A percentile compares a stretch with the other conserved stretches of the same genome.
These are phyloP conservation scores for Candida sp. DNA, from an alignment of 1,139 yeast genomes.

Conservation along the genomic window DNA sequence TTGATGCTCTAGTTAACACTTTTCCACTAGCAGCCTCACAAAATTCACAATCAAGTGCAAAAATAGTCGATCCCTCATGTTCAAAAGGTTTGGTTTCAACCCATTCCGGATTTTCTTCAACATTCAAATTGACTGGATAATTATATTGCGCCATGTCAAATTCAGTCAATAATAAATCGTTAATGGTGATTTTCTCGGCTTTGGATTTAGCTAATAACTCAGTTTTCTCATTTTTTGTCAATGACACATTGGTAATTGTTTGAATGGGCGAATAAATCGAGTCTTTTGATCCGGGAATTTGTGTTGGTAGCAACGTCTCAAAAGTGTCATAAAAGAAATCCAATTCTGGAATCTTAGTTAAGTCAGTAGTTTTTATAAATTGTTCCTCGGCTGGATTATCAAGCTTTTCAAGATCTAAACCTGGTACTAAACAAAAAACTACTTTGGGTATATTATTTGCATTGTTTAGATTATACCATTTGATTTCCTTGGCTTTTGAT, in stretches of 20 bases:
- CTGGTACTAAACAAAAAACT: slow-evolving; percentile 66
- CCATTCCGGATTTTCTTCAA: slow-evolving; percentile 37
- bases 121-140: slow-evolving; percentile 55
- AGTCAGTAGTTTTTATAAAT: slow-evolving; percentile 5
- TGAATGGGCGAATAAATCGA: slow-evolving; percentile 52
- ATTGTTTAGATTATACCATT: slow-evolving; percentile 33
- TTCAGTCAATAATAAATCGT: slow-evolving; percentile 49
- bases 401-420: slow-evolving; percentile 50
- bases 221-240: slow-evolving; percentile 53
- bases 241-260: slow-evolving; percentile 53
- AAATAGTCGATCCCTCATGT: slow-evolving; percentile 58
- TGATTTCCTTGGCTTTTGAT: slow-evolving; percentile 20
- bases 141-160: slow-evolving; percentile 45
- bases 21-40: slow-evolving; percentile 60
- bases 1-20: slow-evolving; percentile 74
- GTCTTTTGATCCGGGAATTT: slow-evolving; percentile 62
- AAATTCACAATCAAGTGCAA: slow-evolving; percentile 94
- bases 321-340: slow-evolving; percentile 38
- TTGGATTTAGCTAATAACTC: slow-evolving; percentile 28
- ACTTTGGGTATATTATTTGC: slow-evolving; percentile 32
- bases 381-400: slow-evolving; percentile 15
- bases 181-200: slow-evolving; percentile 40
- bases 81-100: slow-evolving; percentile 52
- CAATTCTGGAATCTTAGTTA: slow-evolving; percentile 18
- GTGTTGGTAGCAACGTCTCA: slow-evolving; percentile 37